Conservation (phyloP, 805 yeast species). For the Nakazawaea ishiwadae region DNA sequence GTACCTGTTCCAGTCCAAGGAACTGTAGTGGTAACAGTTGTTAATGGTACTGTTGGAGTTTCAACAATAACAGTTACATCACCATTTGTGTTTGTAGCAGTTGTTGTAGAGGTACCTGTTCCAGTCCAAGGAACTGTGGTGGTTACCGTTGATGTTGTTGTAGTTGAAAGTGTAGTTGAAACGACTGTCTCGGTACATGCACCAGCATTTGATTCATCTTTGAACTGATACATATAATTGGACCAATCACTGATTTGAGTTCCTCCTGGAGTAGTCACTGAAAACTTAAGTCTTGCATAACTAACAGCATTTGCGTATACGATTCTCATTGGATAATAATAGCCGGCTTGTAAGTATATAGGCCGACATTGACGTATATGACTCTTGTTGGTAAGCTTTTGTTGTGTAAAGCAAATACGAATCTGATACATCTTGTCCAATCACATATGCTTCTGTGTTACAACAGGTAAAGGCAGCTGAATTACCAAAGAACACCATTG, state of each 20-base stretch:
- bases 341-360: constrained; percentile 14
- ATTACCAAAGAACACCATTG: constrained; percentile 27
- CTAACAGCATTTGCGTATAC: constrained; percentile 19
- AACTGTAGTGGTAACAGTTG: not conserved
- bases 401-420: constrained; percentile 5
- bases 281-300: constrained; percentile 16
- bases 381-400: not conserved
- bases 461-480: constrained; percentile 30
- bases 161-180: constrained; percentile 13
- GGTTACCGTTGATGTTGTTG: no score
- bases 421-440: not conserved
- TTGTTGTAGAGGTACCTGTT: not conserved
- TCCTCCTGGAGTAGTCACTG: constrained; percentile 21
- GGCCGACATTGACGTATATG: not conserved
- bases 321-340: constrained; percentile 25
- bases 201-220: not conserved
- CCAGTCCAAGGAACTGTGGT: constrained; percentile 6
- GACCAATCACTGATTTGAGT: constrained; percentile 13
- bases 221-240: not conserved
- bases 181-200: constrained; percentile 10
- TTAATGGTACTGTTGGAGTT: not conserved
- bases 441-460: constrained; percentile 12
- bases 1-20: not conserved
- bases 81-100: not conserved
- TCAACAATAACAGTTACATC: not conserved